Base-by-base conservation (phyloP, 1,139 yeast species). In the Protomyces pachydermus region DNA sequence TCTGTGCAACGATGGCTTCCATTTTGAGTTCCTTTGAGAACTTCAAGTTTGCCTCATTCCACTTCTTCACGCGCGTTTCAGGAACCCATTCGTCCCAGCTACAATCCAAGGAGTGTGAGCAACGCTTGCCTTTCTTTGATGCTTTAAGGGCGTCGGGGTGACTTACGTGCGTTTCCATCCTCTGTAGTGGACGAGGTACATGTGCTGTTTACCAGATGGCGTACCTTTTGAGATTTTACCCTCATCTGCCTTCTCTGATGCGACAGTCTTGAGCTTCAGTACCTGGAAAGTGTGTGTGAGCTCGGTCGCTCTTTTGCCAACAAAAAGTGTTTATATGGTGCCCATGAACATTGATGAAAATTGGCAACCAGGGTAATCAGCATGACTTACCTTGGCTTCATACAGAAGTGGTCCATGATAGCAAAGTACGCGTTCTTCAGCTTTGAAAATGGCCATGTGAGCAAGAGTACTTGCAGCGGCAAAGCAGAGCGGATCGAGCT, bases 51-150 rank as follows among this genome's bases (percentile, higher is more conserved):
- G 86, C 95, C 53, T 84, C 87, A 61, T 81, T 88, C 72, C 81
- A 80, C 68, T 84, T 86, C 72, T 89, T 77, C 10, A 91, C 81
- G 51, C 98, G 78, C 60, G 83, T 86, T 9, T 76, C 75, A 0
- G 84, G 81, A 0, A 93, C 95, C 98, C 98, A 93, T 74, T 93
- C 98, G 73, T 93, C 98, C 97, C 97, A 91, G 35, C 70, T 68
- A 37, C 2, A 45, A n/a, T 14, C 12, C 12, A 35, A 32, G 32
- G 32, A 3, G 16, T 37, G 16, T 37, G 42, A 37, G 42, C 42
- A n/a, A 5, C 2, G 42, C 5, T n/a, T 37, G 16, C n/a, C 20
- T 23, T 37, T 51, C n/a, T n/a, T 16, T 54, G 23, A 1, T 20
- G 23, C 23, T 1, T 0, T 28, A 28, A 28, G 1, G 32, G 32